These are phyloP conservation scores for Termitomyces sp. DNA, from an alignment of 1,284 basidiomycete genomes.

Conservation along the genomic window DNA sequence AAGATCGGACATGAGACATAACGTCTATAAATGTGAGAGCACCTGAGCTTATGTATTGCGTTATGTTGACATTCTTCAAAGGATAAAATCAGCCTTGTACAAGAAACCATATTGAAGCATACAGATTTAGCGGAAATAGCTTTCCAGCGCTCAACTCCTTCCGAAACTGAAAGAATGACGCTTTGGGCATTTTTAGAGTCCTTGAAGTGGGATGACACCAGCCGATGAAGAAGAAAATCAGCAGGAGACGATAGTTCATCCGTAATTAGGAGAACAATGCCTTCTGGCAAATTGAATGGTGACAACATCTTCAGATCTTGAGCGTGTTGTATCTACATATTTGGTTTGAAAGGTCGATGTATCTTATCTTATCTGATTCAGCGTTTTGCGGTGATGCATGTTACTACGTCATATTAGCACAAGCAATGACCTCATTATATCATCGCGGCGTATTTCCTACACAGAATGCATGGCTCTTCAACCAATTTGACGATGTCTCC, in stretches of 20 bases:
- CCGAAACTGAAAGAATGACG: slow-evolving; percentile 54
- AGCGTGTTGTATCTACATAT: neutral
- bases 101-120: slow-evolving; percentile 16
- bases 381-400: neutral
- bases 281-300: slow-evolving; percentile 39
- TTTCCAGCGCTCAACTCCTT: slow-evolving; percentile 54
- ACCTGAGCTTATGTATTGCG: slow-evolving; percentile 36
- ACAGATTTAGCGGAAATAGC: slow-evolving; percentile 58
- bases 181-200: slow-evolving; percentile 29
- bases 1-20: slow-evolving; percentile 22
- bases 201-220: slow-evolving; percentile 49
- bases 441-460: neutral
- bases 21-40: slow-evolving; percentile 51
- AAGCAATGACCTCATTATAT: neutral
- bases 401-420: neutral
- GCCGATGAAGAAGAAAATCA: slow-evolving; percentile 58
- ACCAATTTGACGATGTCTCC: neutral
- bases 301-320: slow-evolving; percentile 30
- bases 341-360: neutral
- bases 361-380: slow-evolving; percentile 1
- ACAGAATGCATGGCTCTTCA: neutral
- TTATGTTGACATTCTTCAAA: slow-evolving; percentile 48
- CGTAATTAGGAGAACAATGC: slow-evolving; percentile 52
- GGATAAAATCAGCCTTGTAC: neutral
- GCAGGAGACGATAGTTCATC: slow-evolving; percentile 63